Evolutionary conservation across 1,139 yeast genomes (phyloP), one percentile per base, ranked within the genome.

Genomic region (Spathaspora sp.): DNA sequence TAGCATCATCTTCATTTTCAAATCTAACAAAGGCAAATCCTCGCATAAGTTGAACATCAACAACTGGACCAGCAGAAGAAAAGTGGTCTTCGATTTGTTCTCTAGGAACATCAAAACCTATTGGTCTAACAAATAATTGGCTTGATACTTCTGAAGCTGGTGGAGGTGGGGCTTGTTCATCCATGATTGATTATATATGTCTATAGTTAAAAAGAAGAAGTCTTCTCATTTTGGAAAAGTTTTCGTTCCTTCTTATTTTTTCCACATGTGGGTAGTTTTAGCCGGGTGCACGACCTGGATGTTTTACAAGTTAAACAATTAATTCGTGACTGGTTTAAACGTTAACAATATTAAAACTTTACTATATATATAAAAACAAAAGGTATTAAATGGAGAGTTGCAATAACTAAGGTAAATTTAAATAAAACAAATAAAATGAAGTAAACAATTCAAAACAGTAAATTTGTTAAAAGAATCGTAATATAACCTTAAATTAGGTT

Each of bases 1-100:
- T 69, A 42, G 93, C 90, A 55, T 79, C 79, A 44, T 84, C 91
- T 26, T 81, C 68, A 48, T 72, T 76, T 63, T 83, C 88, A 57
- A 76, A 86, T 58, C 86, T 86, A 51, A 86, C 82, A 58, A 85
- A 86, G 34, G 89, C 93, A 61, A 82, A 85, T 41, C 91, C 91
- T 61, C 85, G 82, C 78, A 84, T 76, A 58, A 86, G 67, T 63
- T 83, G 84, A 45, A 84, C 82, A 58, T 84, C 89, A 53, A 74
- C 72, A 56, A 86, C 70, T 44, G 86, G 79, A 54, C 91, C 95
- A 50, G 74, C 76, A 49, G 80, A 74, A 13, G 82, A 67, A 60
- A 86, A 86, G 62, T 81, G 82, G 48, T 81, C 88, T 65, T 83
- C 82, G 46, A 86, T 67, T 58, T 84, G 86, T 51, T 83, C 84